Percentiles rank a stretch among this genome's conserved stretches.
phyloP scores from a whole-genome alignment of 2,329 filamentous ascomycete species.

The Chrysoporthe puriensis region DNA sequence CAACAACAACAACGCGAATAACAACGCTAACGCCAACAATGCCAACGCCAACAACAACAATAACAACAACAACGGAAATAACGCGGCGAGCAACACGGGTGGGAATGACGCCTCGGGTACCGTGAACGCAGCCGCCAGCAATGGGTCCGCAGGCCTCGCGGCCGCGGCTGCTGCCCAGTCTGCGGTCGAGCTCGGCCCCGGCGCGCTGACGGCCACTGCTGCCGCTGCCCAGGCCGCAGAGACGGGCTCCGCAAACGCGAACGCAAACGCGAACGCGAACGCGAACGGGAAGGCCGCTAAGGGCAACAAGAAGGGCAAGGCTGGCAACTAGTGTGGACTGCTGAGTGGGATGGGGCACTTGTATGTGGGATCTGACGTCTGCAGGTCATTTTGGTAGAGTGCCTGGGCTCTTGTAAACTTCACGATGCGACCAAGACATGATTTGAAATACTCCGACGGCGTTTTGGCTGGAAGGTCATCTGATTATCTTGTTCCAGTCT shows the following conservation, averaged over 20 bases:
- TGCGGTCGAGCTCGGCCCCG: constrained; percentile 35
- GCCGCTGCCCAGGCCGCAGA: constrained; percentile 35
- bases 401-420: no score
- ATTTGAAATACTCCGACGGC: not conserved
- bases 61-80: not conserved
- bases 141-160: constrained; percentile 16
- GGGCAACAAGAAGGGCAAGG: not conserved
- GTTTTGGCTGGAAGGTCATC: not conserved
- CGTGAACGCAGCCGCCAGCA: constrained; percentile 23
- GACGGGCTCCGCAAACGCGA: constrained; percentile 31
- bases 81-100: constrained; percentile 30
- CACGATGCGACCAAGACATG: no score
- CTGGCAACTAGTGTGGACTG: not conserved
- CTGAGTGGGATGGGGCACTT: not conserved
- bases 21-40: constrained; percentile 34
- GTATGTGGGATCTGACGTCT: not conserved
- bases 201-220: constrained; percentile 30
- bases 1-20: constrained; percentile 12
- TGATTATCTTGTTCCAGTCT: not conserved
- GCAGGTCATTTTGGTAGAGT: no score
- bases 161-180: constrained; percentile 27
- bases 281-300: not conserved
- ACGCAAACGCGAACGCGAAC: constrained; percentile 20
- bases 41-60: constrained; percentile 42
- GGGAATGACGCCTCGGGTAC: constrained; percentile 42